Conservation (phyloP, 1,139 yeast species). For the Yamadazyma trypodendri region DNA sequence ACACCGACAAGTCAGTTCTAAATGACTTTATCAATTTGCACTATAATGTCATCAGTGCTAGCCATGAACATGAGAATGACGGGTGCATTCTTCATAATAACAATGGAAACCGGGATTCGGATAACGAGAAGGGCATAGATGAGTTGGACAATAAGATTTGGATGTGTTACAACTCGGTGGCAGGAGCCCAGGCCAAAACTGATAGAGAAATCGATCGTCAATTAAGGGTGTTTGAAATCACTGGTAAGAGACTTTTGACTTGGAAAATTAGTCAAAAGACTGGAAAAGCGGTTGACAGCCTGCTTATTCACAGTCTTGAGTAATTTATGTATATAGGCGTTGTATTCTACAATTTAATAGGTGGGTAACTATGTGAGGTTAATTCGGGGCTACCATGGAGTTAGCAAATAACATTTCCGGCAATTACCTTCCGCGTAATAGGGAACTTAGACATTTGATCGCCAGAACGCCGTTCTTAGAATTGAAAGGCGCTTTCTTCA, state of each 20-base stretch:
- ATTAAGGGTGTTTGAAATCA: conserved; percentile 36
- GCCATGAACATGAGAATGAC: conserved; percentile 57
- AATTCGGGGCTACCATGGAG: no score
- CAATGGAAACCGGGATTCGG: conserved; percentile 5
- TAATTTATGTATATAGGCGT: neutral
- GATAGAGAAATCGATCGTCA: conserved; percentile 25
- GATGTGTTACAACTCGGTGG: conserved; percentile 41
- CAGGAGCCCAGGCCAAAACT: conserved; percentile 40
- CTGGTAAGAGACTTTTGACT: conserved; percentile 26
- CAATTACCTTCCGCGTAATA: no score
- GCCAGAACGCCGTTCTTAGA: no score
- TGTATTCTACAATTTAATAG: neutral
- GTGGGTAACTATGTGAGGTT: no score
- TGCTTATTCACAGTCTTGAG: conserved; percentile 22
- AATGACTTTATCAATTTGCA: conserved; percentile 39
- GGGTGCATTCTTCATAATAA: conserved; percentile 40
- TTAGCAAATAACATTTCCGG: no score
- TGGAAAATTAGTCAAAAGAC: conserved; percentile 39
- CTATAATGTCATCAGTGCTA: conserved; percentile 48
- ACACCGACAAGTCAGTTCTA: conserved; percentile 32
- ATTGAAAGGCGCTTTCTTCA: no score
- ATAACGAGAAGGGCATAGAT: conserved; percentile 1
- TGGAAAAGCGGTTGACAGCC: conserved; percentile 33
- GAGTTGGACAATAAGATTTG: conserved; percentile 22
- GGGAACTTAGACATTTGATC: no score